These are phyloP conservation scores for Xylaria sp. DNA, from an alignment of 495 filamentous ascomycete species.

Conservation along the genomic window DNA sequence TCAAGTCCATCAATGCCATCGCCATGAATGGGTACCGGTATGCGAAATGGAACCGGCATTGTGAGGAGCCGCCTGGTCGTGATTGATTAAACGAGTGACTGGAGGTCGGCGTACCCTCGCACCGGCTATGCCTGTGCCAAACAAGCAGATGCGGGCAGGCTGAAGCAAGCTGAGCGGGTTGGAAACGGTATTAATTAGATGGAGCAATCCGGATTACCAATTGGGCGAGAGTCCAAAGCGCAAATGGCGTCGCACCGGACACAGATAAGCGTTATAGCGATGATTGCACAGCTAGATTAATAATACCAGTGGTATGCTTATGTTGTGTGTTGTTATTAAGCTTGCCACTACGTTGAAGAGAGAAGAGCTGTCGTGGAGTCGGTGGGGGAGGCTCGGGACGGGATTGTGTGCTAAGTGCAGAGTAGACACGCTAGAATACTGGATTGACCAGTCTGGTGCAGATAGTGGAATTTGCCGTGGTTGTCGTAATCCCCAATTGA, in stretches of 20 bases:
- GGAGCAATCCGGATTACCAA: slow-evolving; percentile 4
- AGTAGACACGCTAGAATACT: neutral
- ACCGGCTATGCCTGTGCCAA: neutral
- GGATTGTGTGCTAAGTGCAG: neutral
- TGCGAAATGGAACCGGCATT: slow-evolving; percentile 28
- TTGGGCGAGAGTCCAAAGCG: slow-evolving; percentile 9
- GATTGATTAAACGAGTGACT: slow-evolving; percentile 17
- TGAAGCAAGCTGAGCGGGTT: slow-evolving; percentile 8
- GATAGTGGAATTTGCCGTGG: neutral
- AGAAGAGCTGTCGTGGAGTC: slow-evolving; percentile 11
- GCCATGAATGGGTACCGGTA: slow-evolving; percentile 21
- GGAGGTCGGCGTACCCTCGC: neutral
- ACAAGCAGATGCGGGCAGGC: slow-evolving; percentile 4
- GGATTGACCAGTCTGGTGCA: neutral
- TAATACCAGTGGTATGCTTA: neutral
- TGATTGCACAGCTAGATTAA: neutral
- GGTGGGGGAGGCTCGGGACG: neutral
- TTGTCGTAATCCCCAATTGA: slow-evolving; percentile 14
- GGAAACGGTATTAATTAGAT: neutral
- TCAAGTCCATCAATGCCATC: neutral
- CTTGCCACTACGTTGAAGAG: neutral
- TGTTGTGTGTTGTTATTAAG: neutral
- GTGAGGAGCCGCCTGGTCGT: neutral
- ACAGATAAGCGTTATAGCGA: neutral
- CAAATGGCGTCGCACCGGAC: neutral